Percentiles rank a stretch among this genome's conserved stretches.
Evolutionary conservation across 805 yeast species (phyloP).

Genomic region (Ogataea philodendri): DNA sequence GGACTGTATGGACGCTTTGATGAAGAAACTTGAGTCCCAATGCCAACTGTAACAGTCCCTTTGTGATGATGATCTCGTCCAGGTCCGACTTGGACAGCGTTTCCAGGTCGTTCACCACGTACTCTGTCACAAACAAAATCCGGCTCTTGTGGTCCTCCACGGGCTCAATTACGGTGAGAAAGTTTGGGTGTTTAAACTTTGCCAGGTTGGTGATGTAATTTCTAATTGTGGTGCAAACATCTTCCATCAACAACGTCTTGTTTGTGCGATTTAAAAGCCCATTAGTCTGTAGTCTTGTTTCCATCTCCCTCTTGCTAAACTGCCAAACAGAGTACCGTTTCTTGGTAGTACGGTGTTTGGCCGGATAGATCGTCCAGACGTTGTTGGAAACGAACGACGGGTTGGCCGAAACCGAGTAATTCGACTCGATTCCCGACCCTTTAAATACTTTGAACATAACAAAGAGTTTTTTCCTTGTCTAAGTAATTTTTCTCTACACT

Average conservation of each 20-base stretch:
- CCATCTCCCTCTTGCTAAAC: constrained; percentile 77
- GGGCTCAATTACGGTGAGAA: constrained; percentile 81
- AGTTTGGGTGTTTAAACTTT: constrained; percentile 84
- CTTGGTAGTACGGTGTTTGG: constrained; percentile 64
- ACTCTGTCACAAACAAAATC: constrained; percentile 81
- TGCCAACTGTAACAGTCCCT: constrained; percentile 77
- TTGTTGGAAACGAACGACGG: constrained; percentile 67
- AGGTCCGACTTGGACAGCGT: constrained; percentile 43
- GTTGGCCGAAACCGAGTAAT: constrained; percentile 66
- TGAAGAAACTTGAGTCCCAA: constrained; percentile 84
- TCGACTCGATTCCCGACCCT: constrained; percentile 59
- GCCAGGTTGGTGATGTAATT: constrained; percentile 70
- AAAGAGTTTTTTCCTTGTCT: too few relatives aligned
- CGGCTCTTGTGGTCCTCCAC: constrained; percentile 80
- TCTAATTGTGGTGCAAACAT: constrained; percentile 62
- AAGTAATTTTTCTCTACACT: constrained; percentile 5
- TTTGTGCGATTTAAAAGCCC: constrained; percentile 50
- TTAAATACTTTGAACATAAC: constrained; percentile 58
- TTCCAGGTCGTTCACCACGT: constrained; percentile 43
- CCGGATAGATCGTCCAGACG: constrained; percentile 84
- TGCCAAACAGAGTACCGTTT: constrained; percentile 77
- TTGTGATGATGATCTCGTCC: constrained; percentile 67
- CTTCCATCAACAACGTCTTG: constrained; percentile 50
- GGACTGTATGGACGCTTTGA: constrained; percentile 68
- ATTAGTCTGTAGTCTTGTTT: constrained; percentile 48